Evolutionary conservation across 108 stramenopile genomes (phyloP).

Genomic region (Cylindrotheca fusiformis): DNA sequence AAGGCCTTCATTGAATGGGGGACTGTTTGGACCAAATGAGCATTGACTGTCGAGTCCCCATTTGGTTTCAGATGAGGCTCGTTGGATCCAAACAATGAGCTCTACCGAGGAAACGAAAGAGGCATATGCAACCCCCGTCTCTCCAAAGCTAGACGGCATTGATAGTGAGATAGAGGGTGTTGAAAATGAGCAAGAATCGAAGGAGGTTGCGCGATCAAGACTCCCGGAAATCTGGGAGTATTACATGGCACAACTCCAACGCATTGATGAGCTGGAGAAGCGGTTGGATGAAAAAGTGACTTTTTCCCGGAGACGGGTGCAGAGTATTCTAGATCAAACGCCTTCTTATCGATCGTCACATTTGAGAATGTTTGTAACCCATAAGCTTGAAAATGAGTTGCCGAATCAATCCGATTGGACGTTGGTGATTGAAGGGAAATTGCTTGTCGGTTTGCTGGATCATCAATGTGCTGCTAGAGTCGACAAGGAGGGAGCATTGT

Average conservation of each 20-base stretch:
- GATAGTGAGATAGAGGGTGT: not conserved
- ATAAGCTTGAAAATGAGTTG: conserved; percentile 29
- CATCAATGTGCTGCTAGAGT: conserved; percentile 57
- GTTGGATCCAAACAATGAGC: too few relatives aligned
- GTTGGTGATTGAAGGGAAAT: conserved; percentile 68
- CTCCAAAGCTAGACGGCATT: too few relatives aligned
- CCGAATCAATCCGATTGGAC: conserved; percentile 33
- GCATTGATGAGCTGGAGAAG: conserved; percentile 65
- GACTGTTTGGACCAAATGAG: too few relatives aligned
- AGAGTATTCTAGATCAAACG: conserved; percentile 51
- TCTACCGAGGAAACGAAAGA: not conserved
- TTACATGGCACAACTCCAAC: conserved; percentile 20
- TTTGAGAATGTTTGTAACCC: conserved; percentile 66
- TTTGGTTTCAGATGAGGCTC: too few relatives aligned
- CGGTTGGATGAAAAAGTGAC: conserved; percentile 53
- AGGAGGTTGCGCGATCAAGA: not conserved
- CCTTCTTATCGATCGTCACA: conserved; percentile 56
- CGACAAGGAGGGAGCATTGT: conserved; percentile 33
- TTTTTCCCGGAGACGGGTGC: conserved; percentile 49
- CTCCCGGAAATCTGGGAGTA: conserved; percentile 31
- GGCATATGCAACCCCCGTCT: not conserved
- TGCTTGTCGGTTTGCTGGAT: conserved; percentile 68
- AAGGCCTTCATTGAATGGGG: too few relatives aligned
- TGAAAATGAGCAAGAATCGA: not conserved
- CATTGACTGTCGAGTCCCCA: too few relatives aligned